Base-by-base conservation (phyloP, 768 basidiomycete species). In the Cystobasidium ongulense region DNA sequence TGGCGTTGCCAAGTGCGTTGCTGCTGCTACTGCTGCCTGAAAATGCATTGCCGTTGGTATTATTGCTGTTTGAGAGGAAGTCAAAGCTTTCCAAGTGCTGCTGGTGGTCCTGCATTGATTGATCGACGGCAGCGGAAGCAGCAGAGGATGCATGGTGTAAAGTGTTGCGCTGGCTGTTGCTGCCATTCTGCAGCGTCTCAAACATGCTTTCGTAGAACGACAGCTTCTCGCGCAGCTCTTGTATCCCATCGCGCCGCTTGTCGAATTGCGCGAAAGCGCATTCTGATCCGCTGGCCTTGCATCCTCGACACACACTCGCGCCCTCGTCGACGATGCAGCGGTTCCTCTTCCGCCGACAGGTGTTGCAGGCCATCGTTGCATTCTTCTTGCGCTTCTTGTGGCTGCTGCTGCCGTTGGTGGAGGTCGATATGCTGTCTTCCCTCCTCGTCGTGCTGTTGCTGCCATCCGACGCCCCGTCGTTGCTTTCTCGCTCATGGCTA, bases 301-400 rank as follows among this genome's bases (percentile, higher is more conserved):
- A 59, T 13, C 57, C 57, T 59, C 33, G 25, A 23, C 57, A 59
- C 13, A 35, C 33, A 27, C 5, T 13, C 33, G 25, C 33, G 11
- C 57, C 57, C 21, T 59, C 57, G 3, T 59, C 57, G 3, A 59
- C 21, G 33, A 59, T 59, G 57, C 57, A 59, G 11, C 57, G 57
- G 33, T 59, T 59, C 5, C 57, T 27, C 33, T 59, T 59, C 25
- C 57, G 57, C 33, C 57, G 57, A 59, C 57, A 59, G 4, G 25
- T 35, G 25, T 59, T 59, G 57, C 57, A 59, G 25, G 57, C 57
- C 57, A 59, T 59, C 25, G 57, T 59, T 23, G 57, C 57, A 31
- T 59, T 59, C 57, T 59, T 59, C 57, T 59, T 59, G 57, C 57
- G 57, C 33, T 59, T 59, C 57, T 59, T 59, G 25, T 13, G 15